phyloP scores from a whole-genome alignment of 768 basidiomycete genomes.

The Hygrocybe punicea region DNA sequence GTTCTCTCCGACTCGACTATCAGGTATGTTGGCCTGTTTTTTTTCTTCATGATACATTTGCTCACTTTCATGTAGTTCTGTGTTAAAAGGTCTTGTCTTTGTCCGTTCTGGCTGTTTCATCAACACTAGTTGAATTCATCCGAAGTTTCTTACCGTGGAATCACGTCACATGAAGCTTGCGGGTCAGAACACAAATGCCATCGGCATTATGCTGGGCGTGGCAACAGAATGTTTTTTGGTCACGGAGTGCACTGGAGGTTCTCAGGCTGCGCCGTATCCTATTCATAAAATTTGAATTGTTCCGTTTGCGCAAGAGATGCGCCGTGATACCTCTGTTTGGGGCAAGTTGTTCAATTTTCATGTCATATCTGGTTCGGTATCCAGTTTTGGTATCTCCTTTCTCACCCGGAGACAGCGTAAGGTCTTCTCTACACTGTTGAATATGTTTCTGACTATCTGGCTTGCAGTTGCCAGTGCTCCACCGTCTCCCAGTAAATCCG shows the following conservation, averaged over 20 bases:
- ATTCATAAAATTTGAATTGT: constrained; percentile 1
- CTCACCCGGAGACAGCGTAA: background rate
- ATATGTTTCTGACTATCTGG: background rate
- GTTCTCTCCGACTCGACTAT: background rate
- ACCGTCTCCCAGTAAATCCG: background rate
- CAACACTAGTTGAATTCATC: constrained; percentile 4
- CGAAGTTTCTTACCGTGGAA: background rate
- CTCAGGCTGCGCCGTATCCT: background rate
- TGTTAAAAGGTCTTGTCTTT: constrained; percentile 3
- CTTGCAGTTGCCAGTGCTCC: background rate
- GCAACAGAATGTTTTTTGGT: constrained; percentile 6
- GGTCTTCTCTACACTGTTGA: background rate
- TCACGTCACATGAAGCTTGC: background rate
- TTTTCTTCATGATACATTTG: background rate
- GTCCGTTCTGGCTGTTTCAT: background rate
- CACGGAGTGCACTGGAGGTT: background rate
- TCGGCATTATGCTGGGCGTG: constrained; percentile 7
- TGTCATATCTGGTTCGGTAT: background rate
- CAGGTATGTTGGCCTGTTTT: background rate
- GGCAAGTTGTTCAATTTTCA: constrained; percentile 4
- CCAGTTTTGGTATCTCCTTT: constrained; percentile 1
- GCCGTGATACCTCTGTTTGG: constrained; percentile 7
- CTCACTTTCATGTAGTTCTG: background rate
- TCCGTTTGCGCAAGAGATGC: constrained; percentile 5
- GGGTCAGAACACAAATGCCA: background rate